phyloP scores from a whole-genome alignment of 805 yeast species.

The Saturnispora diversa region DNA sequence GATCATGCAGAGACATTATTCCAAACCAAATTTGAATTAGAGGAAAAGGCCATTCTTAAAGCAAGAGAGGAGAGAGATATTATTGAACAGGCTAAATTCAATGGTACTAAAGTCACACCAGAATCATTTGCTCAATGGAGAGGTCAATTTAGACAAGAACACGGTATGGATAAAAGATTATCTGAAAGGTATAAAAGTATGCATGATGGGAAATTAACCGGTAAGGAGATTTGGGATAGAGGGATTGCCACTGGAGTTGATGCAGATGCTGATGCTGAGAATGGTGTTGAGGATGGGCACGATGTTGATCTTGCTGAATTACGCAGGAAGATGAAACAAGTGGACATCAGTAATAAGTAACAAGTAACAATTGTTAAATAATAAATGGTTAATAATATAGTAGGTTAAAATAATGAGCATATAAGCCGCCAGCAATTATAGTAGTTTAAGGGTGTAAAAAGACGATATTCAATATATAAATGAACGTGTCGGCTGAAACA shows the following conservation, averaged over 20 bases:
- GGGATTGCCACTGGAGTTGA: slow-evolving; percentile 75
- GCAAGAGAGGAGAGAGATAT: slow-evolving; percentile 57
- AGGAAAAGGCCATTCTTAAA: slow-evolving; percentile 52
- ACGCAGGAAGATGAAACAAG: slow-evolving; percentile 15
- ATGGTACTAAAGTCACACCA: slow-evolving; percentile 80
- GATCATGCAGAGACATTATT: slow-evolving; percentile 72
- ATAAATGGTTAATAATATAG: too few relatives aligned
- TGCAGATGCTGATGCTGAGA: slow-evolving; percentile 30
- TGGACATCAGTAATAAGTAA: not conserved
- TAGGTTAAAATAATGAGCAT: too few relatives aligned
- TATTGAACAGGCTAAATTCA: slow-evolving; percentile 82
- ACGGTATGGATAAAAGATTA: slow-evolving; percentile 58
- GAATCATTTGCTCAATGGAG: slow-evolving; percentile 77
- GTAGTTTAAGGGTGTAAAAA: too few relatives aligned
- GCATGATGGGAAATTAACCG: slow-evolving; percentile 75
- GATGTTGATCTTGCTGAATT: slow-evolving; percentile 16
- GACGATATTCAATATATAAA: too few relatives aligned
- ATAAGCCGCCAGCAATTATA: too few relatives aligned
- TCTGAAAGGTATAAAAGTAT: slow-evolving; percentile 43
- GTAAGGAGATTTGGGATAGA: slow-evolving; percentile 80
- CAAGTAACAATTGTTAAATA: not conserved
- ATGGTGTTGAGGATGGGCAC: slow-evolving; percentile 26
- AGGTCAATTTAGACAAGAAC: slow-evolving; percentile 55
- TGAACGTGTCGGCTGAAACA: too few relatives aligned
- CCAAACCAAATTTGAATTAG: slow-evolving; percentile 43